phyloP scores from a whole-genome alignment of 1,284 basidiomycete species.

The Puccinia triticina region DNA sequence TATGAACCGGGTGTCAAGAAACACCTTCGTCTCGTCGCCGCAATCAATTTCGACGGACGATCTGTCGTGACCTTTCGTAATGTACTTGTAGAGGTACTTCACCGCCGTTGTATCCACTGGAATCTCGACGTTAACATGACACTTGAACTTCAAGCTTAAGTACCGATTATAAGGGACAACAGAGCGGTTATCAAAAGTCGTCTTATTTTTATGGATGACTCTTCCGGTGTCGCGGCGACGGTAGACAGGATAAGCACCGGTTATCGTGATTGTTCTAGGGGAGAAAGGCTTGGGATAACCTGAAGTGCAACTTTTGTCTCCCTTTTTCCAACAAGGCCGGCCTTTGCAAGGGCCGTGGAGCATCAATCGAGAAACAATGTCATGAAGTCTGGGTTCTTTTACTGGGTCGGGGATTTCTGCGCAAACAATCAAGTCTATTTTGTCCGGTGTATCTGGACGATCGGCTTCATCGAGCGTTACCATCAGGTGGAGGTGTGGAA shows the following conservation, averaged over 20 bases:
- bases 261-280: neutral
- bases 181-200: too few relatives aligned
- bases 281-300: neutral
- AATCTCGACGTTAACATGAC: neutral
- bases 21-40: neutral
- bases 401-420: constrained; percentile 3
- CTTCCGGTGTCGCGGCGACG: neutral
- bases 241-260: neutral
- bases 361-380: neutral
- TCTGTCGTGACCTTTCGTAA: neutral
- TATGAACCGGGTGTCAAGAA: neutral
- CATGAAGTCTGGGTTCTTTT: neutral
- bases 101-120: neutral
- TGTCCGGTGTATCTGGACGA: neutral
- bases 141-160: too few relatives aligned
- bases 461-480: neutral
- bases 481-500: constrained; percentile 3
- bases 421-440: neutral
- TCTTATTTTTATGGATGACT: too few relatives aligned
- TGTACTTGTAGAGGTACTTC: too few relatives aligned
- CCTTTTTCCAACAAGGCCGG: neutral
- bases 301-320: neutral
- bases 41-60: neutral
- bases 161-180: too few relatives aligned
- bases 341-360: constrained; percentile 14